Base-by-base conservation (phyloP, 2,329 filamentous ascomycete species). In the Alternaria sp. region DNA sequence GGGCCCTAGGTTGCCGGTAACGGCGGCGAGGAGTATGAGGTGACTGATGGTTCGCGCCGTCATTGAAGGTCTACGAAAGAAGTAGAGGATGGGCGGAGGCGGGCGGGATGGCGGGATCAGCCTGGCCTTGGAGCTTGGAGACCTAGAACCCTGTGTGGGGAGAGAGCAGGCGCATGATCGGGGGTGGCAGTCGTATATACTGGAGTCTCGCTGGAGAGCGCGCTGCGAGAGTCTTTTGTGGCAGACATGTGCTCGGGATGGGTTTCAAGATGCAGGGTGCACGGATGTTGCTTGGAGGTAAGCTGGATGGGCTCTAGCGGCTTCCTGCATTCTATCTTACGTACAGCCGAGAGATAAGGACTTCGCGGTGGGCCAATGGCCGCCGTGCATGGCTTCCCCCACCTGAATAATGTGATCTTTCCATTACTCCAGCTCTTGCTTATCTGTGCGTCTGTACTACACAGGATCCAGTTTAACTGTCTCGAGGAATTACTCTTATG, bases 21-120 rank as follows among this genome's bases (percentile, higher is more conserved):
- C 73, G 73, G 78, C 77, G 65, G 77, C 70, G 71, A 81, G 79
- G 67, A 81, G 79, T 51, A 82, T 79, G 72, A 81, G 79, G 68
- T 81, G 78, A 73, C 78, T 72, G 69, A 79, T 79, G 72, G 74
- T 80, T 71, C 77, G 77, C 72, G 78, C 76, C 70, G 80, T 81
- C 80, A 81, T 81, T 81, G 78, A 79, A 75, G 67, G 72, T 68
- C 67, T 67, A 68, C 66, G 61, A 44, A 54, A 33, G 54, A 56
- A 61, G 62, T 45, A 51, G 63, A 46, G 58, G 55, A 54, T 49
- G 55, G 68, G 41, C 50, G 43, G 53, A 33, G 43, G 55, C 61
- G 50, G 59, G 66, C 59, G 70, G 68, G 60, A 64, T 20, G 61
- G 51, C 64, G 70, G 68, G 61, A 65, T 56, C 61, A 55, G 63